Conservation (phyloP, 2,329 filamentous ascomycete genomes). For the Paecilomyces dactylethromorphus region DNA sequence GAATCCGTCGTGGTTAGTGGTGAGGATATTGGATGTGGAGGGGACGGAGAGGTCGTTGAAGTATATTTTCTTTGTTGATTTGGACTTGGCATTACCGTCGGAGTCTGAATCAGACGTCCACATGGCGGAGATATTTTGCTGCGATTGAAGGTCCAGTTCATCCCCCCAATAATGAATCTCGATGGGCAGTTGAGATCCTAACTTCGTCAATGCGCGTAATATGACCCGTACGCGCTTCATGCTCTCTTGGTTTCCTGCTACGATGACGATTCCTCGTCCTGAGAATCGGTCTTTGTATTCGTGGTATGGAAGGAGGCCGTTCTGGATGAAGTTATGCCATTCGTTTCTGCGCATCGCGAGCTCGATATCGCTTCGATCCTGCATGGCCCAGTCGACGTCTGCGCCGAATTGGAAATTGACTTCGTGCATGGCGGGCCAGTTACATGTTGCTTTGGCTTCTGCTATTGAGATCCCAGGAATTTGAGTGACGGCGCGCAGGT, state of each 20-base stretch:
- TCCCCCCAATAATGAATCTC: not conserved
- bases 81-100: not conserved
- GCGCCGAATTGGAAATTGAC: not conserved
- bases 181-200: conserved; percentile 14
- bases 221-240: conserved; percentile 14
- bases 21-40: not conserved
- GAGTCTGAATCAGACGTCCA: no score
- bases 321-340: not conserved
- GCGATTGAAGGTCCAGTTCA: not conserved
- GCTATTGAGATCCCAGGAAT: not conserved
- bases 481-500: not conserved
- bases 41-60: not conserved
- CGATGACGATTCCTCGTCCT: conserved; percentile 24
- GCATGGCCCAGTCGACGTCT: not conserved
- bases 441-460: not conserved
- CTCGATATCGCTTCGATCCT: not conserved
- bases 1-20: not conserved
- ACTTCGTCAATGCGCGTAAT: conserved; percentile 10
- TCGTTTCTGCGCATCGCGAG: not conserved
- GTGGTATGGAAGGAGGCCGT: not conserved
- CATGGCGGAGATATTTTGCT: not conserved
- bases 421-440: not conserved
- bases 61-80: not conserved
- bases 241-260: conserved; percentile 19
- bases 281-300: conserved; percentile 12